Percentiles rank a stretch among this genome's conserved stretches.
phyloP scores from a whole-genome alignment of 306 rosid species.

The Parietaria judaica region DNA sequence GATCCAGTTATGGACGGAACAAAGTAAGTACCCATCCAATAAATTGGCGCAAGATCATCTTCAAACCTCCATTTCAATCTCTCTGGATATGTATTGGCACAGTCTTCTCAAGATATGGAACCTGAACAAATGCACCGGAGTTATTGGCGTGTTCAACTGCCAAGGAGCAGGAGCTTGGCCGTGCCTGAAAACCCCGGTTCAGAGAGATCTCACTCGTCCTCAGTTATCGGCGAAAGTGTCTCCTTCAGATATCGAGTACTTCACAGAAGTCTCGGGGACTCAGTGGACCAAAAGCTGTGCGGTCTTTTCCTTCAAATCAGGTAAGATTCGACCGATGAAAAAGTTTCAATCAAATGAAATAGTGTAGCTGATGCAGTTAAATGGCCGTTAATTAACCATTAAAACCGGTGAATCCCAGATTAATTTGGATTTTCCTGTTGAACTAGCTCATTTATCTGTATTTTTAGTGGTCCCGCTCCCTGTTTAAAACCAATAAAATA shows the following conservation, averaged over 20 bases:
- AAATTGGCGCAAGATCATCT: background rate
- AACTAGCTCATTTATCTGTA: too few species aligned
- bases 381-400: too few species aligned
- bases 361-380: too few species aligned
- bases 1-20: slow-evolving; percentile 36
- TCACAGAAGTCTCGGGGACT: slow-evolving; percentile 29
- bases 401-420: too few species aligned
- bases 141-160: slow-evolving; percentile 40
- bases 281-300: slow-evolving; percentile 34
- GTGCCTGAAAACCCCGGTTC: slow-evolving; percentile 12
- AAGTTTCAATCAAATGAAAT: too few species aligned
- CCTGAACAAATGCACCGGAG: slow-evolving; percentile 40
- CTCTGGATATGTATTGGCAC: background rate
- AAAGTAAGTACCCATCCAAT: slow-evolving; percentile 14
- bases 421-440: too few species aligned
- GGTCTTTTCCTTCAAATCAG: slow-evolving; percentile 26
- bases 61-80: background rate
- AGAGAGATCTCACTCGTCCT: background rate
- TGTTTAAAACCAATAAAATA: too few species aligned
- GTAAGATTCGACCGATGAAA: background rate
- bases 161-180: slow-evolving; percentile 40
- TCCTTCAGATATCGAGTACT: slow-evolving; percentile 30
- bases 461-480: too few species aligned
- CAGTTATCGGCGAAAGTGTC: slow-evolving; percentile 25
- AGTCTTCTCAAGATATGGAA: slow-evolving; percentile 43